Conservation (phyloP, 1,284 basidiomycete genomes). For the Pseudozyma hubeiensis region DNA sequence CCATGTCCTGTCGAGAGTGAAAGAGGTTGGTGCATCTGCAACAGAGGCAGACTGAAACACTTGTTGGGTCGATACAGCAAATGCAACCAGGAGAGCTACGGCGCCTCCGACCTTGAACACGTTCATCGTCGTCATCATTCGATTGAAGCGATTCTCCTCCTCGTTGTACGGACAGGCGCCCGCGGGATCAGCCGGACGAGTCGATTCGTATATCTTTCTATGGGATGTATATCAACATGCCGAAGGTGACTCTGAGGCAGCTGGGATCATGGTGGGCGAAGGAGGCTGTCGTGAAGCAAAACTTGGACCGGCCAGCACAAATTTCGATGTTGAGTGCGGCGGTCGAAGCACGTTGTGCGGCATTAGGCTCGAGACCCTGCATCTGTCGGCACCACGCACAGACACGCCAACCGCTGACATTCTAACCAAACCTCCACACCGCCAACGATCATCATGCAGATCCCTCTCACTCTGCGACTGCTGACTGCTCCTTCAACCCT, state of each 20-base stretch:
- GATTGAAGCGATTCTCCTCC: neutral
- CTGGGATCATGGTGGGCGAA: no score
- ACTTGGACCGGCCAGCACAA: no score
- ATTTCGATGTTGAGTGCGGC: neutral
- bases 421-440: conserved; percentile 14
- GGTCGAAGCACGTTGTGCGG: neutral
- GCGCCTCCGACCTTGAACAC: conserved; percentile 47
- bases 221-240: no score
- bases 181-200: no score
- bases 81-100: conserved; percentile 15
- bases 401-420: neutral
- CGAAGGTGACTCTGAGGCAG: no score
- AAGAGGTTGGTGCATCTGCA: neutral
- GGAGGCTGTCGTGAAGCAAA: no score
- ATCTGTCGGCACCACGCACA: conserved; percentile 6
- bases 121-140: conserved; percentile 3
- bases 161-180: neutral
- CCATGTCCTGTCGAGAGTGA: conserved; percentile 19
- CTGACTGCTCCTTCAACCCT: neutral
- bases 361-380: conserved; percentile 20
- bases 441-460: conserved; percentile 2
- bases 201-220: no score
- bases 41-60: neutral
- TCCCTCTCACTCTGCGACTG: neutral
- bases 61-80: conserved; percentile 25